These are phyloP conservation scores for Mesembryanthemum crystallinum DNA, from an alignment of 148 eudicot genomes.

Conservation along the genomic window DNA sequence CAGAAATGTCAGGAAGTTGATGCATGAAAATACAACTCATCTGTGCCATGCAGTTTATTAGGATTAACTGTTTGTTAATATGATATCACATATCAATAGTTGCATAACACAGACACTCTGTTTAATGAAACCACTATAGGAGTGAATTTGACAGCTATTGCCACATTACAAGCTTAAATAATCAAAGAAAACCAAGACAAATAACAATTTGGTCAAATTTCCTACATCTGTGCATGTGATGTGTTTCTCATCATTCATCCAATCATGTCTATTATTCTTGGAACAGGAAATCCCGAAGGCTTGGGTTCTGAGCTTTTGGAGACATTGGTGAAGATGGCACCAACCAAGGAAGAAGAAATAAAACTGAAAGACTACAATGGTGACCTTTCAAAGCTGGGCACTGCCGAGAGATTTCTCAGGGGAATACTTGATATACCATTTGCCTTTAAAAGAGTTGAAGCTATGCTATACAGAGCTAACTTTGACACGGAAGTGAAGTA, in stretches of 20 bases:
- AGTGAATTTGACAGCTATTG: not conserved
- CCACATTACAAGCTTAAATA: not conserved
- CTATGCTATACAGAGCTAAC: conserved; percentile 89
- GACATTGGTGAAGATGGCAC: conserved; percentile 93
- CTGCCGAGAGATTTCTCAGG: conserved; percentile 90
- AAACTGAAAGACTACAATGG: conserved; percentile 76
- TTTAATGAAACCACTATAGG: not conserved
- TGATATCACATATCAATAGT: not conserved
- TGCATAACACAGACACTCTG: not conserved
- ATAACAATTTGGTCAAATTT: not conserved
- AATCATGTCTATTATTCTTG: conserved; percentile 1
- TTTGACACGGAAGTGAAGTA: conserved; percentile 77
- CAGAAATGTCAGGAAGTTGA: not conserved
- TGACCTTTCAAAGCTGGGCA: conserved; percentile 71
- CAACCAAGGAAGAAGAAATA: conserved; percentile 94
- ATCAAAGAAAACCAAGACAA: not conserved
- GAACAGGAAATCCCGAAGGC: conserved; percentile 76
- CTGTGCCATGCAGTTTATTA: not conserved
- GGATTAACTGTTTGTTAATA: not conserved
- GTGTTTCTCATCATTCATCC: not conserved
- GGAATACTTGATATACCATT: conserved; percentile 82
- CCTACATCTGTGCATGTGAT: not conserved
- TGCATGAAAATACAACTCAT: not conserved
- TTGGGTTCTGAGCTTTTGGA: conserved; percentile 83
- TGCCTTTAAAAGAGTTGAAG: conserved; percentile 92